Percentiles rank a stretch among this genome's conserved stretches.
Evolutionary conservation across 2,329 filamentous ascomycete species (phyloP).

Genomic region (Cladosporium phlei): DNA sequence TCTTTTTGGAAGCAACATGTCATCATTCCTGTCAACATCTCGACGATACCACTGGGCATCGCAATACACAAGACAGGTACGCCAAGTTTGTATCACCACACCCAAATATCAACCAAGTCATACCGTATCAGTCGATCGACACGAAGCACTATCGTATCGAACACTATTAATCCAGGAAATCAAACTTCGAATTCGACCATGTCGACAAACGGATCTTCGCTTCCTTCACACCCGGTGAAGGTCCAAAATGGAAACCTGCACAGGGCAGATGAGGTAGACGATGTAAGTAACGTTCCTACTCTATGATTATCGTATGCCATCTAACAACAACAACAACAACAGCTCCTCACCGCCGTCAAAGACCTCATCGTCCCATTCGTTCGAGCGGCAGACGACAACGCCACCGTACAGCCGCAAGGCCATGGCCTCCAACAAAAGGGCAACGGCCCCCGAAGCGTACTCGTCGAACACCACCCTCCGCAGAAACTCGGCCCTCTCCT

Average conservation of each 20-base stretch:
- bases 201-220: slow-evolving; percentile 22
- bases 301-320: not conserved
- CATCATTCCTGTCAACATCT: too few relatives aligned
- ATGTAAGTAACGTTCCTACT: slow-evolving; percentile 28
- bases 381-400: slow-evolving; percentile 61
- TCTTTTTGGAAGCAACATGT: slow-evolving; percentile 2
- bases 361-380: slow-evolving; percentile 67
- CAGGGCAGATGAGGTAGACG: slow-evolving; percentile 34
- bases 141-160: too few relatives aligned
- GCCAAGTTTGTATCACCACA: too few relatives aligned
- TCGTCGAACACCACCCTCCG: slow-evolving; percentile 43
- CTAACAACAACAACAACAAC: slow-evolving; percentile 9
- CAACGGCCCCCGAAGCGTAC: slow-evolving; percentile 45
- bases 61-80: too few relatives aligned
- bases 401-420: slow-evolving; percentile 52
- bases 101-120: too few relatives aligned
- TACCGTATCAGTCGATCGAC: too few relatives aligned
- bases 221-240: slow-evolving; percentile 16
- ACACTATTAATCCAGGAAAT: not conserved
- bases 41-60: too few relatives aligned
- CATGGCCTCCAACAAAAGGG: slow-evolving; percentile 59
- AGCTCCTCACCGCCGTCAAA: slow-evolving; percentile 67
- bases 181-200: slow-evolving; percentile 19
- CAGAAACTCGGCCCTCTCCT: slow-evolving; percentile 40
- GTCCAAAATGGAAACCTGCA: slow-evolving; percentile 18